Conservation (phyloP, 2,329 filamentous ascomycete species). For the Coniella vitis region DNA sequence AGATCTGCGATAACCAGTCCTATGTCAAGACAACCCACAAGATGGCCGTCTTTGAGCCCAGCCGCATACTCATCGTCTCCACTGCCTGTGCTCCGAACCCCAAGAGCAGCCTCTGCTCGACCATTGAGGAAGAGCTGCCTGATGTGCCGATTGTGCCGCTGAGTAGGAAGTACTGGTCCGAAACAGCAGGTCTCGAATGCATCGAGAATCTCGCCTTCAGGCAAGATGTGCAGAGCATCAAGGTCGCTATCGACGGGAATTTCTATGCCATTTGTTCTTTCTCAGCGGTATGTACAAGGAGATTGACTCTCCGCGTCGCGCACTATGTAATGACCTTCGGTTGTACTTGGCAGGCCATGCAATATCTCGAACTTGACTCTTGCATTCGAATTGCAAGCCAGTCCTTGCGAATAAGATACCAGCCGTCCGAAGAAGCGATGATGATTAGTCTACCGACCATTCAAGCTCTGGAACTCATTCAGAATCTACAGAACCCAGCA, state of each 20-base stretch:
- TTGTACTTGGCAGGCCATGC: conserved; percentile 58
- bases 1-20: conserved; percentile 89
- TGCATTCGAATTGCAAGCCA: conserved; percentile 65
- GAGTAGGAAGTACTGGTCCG: conserved; percentile 79
- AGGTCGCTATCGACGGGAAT: conserved; percentile 72
- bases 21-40: conserved; percentile 87
- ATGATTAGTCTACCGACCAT: conserved; percentile 91
- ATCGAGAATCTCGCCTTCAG: conserved; percentile 73
- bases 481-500: conserved; percentile 71
- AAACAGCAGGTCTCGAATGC: conserved; percentile 67
- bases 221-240: conserved; percentile 74
- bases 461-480: conserved; percentile 78
- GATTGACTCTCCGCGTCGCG: neutral
- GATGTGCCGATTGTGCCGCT: conserved; percentile 56
- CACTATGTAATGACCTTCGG: neutral
- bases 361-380: conserved; percentile 69
- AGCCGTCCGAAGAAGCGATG: conserved; percentile 87
- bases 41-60: conserved; percentile 71
- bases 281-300: conserved; percentile 58
- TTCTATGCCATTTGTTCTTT: conserved; percentile 82
- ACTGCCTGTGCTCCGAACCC: conserved; percentile 58
- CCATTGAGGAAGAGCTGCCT: conserved; percentile 66
- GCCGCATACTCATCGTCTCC: conserved; percentile 69
- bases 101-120: conserved; percentile 66
- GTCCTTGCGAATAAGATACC: conserved; percentile 78